phyloP scores from a whole-genome alignment of 495 filamentous ascomycete species.

The Melanomma pulvis-pyrius region DNA sequence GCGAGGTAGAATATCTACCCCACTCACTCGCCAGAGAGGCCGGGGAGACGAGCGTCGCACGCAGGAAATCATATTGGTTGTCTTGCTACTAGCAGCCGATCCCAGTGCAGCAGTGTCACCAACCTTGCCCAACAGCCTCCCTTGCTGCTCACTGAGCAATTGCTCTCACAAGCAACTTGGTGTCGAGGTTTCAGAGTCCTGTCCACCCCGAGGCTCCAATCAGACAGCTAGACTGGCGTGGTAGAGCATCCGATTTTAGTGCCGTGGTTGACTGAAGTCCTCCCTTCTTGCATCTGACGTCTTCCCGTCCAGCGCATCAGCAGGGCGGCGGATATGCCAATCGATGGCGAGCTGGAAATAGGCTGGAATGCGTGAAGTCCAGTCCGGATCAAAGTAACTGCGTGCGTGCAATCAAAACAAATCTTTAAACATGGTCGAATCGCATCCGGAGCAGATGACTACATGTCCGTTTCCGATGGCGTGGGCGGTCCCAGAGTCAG shows the following conservation, averaged over 20 bases:
- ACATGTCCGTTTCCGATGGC: neutral
- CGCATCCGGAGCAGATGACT: constrained; percentile 3
- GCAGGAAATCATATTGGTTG: neutral
- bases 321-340: neutral
- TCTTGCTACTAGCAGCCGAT: constrained; percentile 5
- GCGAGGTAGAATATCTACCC: neutral
- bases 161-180: neutral
- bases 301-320: neutral
- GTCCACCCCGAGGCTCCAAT: constrained; percentile 1
- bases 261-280: neutral
- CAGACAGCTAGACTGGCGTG: neutral
- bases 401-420: neutral
- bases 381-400: neutral
- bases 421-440: neutral
- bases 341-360: neutral
- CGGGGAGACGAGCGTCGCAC: neutral
- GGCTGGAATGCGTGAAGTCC: neutral
- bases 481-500: neutral
- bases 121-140: neutral
- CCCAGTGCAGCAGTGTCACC: constrained; percentile 10
- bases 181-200: neutral
- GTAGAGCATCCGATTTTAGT: neutral
- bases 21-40: neutral
- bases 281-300: neutral
- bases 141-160: neutral